Percentiles rank a stretch among this genome's conserved stretches.
Conservation (phyloP, 352 stramenopile genomes). For the Aphanomyces euteiches region DNA sequence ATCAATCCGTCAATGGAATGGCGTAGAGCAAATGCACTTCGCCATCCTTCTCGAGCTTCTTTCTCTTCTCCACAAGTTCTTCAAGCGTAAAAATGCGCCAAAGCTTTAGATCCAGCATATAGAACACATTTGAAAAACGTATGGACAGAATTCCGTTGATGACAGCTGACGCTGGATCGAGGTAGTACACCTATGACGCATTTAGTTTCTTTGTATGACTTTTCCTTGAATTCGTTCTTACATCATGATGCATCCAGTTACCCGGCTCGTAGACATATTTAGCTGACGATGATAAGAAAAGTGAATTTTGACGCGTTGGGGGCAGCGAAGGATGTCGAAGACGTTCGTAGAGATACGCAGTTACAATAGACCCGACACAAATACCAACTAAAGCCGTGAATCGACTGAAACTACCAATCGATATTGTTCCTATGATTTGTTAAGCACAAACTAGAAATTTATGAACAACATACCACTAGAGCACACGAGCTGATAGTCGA, state of each 20-base stretch:
- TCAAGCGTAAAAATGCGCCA: conserved; percentile 3
- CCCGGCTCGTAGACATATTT: conserved; percentile 4
- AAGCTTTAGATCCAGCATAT: conserved; percentile 19
- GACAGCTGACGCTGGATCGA: conserved; percentile 17
- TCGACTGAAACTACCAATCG: conserved; percentile 11
- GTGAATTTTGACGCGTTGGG: not conserved
- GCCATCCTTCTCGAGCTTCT: not conserved
- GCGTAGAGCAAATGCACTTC: not conserved
- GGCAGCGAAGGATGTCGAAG: not conserved
- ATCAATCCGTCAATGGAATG: not conserved
- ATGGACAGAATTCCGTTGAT: conserved; percentile 16
- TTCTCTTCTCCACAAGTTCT: not conserved
- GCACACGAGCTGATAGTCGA: conserved; percentile 19
- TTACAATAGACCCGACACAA: not conserved
- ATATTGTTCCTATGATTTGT: not conserved
- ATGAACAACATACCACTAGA: not conserved
- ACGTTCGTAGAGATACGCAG: not conserved
- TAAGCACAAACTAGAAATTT: too few relatives aligned
- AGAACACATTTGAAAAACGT: not conserved
- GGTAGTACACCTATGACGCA: not conserved
- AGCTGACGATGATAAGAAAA: not conserved
- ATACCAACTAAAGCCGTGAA: not conserved
- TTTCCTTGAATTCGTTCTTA: not conserved
- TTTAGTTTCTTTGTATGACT: not conserved
- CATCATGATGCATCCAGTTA: not conserved